Conservation (phyloP, 139 green algal species). For the Picochlorum sp. region DNA sequence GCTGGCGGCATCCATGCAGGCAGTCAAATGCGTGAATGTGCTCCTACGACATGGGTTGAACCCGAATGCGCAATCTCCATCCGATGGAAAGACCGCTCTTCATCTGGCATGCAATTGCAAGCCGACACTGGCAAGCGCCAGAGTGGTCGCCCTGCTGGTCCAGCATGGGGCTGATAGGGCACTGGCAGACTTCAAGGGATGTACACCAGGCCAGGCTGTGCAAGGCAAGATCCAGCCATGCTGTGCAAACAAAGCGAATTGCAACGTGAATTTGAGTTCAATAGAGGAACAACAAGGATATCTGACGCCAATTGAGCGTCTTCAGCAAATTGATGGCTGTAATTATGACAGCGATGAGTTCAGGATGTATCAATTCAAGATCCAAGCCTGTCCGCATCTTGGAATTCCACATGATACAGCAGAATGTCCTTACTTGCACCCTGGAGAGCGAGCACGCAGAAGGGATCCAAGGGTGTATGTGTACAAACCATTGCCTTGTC, state of each 20-base stretch:
- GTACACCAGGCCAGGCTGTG: not conserved
- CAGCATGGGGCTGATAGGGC: not conserved
- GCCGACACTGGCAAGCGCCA: not conserved
- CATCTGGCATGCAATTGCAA: not conserved
- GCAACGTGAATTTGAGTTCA: not conserved
- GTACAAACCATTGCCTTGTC: conserved; percentile 73
- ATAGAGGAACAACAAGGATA: not conserved
- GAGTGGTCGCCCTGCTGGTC: not conserved
- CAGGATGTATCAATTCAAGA: not conserved
- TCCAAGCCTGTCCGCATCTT: not conserved
- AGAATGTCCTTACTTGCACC: not conserved
- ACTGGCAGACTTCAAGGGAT: not conserved
- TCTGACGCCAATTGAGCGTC: not conserved
- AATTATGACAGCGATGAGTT: not conserved
- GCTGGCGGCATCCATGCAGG: not conserved
- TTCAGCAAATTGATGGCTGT: not conserved
- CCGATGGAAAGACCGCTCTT: not conserved
- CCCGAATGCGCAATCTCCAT: not conserved
- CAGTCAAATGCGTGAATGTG: not conserved
- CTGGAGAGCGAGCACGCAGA: conserved; percentile 67
- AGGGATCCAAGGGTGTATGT: conserved; percentile 50
- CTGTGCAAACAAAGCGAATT: too few relatives aligned
- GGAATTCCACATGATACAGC: not conserved
- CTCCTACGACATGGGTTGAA: not conserved
- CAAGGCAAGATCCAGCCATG: too few relatives aligned